Base-by-base conservation (phyloP, 2,329 filamentous ascomycete species). In the Phyllosticta ampelicida region DNA sequence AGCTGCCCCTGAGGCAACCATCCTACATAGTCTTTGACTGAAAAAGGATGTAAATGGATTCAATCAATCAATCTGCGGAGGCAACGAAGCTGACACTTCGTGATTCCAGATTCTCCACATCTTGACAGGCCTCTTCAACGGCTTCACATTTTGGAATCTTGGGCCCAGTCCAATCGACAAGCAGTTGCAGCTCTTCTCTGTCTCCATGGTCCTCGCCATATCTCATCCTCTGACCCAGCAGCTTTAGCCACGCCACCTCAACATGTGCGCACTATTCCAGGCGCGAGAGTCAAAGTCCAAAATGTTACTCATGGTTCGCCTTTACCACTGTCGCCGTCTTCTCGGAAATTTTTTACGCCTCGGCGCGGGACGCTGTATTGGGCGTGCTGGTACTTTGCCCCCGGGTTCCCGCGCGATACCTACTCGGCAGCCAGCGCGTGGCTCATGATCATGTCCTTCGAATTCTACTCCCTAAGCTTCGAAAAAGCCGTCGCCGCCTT, bases 181-280 rank as follows among this genome's bases (percentile, higher is more conserved):
- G 62, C 71, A 74, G 68, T 85, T 83, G 52, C 79, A 86, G 8
- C 77, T 91, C 9, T 91, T 92, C 72, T 84, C 85, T 9, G 77
- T 86, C 58, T 92, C 92, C 71, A 84, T 90, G 79, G 86, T 86
- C 0, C 76, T 91, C 3, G 89, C 85, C 6, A 87, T 94, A 62
- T 80, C 81, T 1, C 86, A 86, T 0, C 85, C 86, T 0, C 74
- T 91, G 0, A 87, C 91, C 60, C 86, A 90, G 65, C 87, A 91
- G 64, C 76, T 91, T 0, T 86, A 91, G 65, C 88, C 88, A 0
- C 80, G 82, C 5, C 90, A 86, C 67, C 74, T 90, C 55, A 75
- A 80, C 60, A 80, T 83, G 51, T 79, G 86, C 3, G 77, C 80
- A 29, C 77, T 92, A 23, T 94, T 88, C 72, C 75, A 86, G 67